phyloP scores from a whole-genome alignment of 2,329 filamentous ascomycete genomes.

The Diplodia mutila region DNA sequence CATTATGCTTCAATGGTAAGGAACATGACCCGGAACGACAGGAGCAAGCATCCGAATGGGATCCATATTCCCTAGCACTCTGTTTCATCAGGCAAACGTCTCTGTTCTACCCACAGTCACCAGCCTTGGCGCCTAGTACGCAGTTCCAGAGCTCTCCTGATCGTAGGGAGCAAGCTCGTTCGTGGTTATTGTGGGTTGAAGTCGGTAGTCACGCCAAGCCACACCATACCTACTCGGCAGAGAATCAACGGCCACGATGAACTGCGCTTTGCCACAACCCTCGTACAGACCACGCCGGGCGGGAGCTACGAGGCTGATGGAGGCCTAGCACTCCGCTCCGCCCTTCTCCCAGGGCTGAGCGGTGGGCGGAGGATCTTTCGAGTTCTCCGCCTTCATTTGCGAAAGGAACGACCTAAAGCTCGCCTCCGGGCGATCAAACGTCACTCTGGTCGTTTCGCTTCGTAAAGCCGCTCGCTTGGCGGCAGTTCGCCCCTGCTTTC shows the following conservation, averaged over 20 bases:
- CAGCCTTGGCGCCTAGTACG: neutral
- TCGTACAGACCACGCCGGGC: neutral
- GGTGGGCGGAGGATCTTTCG: conserved; percentile 8
- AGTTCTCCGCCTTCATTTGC: conserved; percentile 19
- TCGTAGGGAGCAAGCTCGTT: neutral
- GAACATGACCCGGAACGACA: neutral
- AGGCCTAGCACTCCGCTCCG: conserved; percentile 11
- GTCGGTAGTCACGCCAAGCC: neutral
- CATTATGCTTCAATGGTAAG: neutral
- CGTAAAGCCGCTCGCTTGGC: conserved; percentile 3
- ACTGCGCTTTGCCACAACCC: neutral
- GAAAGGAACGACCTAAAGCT: conserved; percentile 15
- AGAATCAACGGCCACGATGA: neutral
- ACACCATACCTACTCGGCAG: neutral
- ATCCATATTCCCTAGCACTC: neutral
- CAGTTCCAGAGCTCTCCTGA: neutral
- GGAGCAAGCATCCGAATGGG: neutral
- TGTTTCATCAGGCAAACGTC: neutral
- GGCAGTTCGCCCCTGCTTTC: conserved; percentile 19
- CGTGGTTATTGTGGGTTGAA: neutral
- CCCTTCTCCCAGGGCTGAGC: neutral
- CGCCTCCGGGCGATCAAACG: conserved; percentile 15
- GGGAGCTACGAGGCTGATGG: neutral
- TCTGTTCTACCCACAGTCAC: neutral
- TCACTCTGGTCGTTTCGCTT: conserved; percentile 5